Base-by-base conservation (phyloP, 2,329 filamentous ascomycete species). In the Diaporthe destruens region DNA sequence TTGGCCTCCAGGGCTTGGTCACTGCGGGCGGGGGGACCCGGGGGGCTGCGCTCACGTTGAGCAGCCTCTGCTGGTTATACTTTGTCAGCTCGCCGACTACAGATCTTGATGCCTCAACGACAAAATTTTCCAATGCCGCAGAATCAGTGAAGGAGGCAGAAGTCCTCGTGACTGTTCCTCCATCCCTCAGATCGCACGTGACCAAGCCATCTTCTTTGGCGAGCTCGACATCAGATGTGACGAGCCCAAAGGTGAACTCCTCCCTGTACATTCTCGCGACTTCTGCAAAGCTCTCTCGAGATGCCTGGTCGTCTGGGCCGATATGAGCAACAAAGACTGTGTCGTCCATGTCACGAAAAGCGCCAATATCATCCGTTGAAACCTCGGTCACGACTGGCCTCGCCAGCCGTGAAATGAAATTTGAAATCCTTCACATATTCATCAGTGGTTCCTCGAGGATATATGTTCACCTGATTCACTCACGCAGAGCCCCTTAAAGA, bases 191-290 rank as follows among this genome's bases (percentile, higher is more conserved):
- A 73, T 80, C 78, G 74, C 80, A 82, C 34, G 79, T 76, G 6
- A 83, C 71, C 54, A 76, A 54, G 9, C 57, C 74, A 25, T 78
- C 75, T 6, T 74, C 71, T 11, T 75, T 53, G 1, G 73, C 59
- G 7, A 76, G 59, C 2, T 71, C 72, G 2, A 70, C n/a, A 36
- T 78, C 76, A 0, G 72, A 72, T 6, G 12, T 39, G 36, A 75
- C 74, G 16, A 79, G 16, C 16, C 79, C 81, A 61, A 84, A 83
- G 2, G 78, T 79, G 71, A 83, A 84, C 72, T 83, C 81, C 16
- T 78, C 76, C 7, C 75, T 74, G 71, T 80, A 80, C 32, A 73
- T 74, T 11, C 61, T 56, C 1, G 81, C 81, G 0, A 80, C 74
- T 9, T 76, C 72, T 8, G 75, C 71, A 49, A 82, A 80, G 1